These are phyloP conservation scores for Amphicarpaea edgeworthii DNA, from an alignment of 306 rosid species.

Conservation along the genomic window DNA sequence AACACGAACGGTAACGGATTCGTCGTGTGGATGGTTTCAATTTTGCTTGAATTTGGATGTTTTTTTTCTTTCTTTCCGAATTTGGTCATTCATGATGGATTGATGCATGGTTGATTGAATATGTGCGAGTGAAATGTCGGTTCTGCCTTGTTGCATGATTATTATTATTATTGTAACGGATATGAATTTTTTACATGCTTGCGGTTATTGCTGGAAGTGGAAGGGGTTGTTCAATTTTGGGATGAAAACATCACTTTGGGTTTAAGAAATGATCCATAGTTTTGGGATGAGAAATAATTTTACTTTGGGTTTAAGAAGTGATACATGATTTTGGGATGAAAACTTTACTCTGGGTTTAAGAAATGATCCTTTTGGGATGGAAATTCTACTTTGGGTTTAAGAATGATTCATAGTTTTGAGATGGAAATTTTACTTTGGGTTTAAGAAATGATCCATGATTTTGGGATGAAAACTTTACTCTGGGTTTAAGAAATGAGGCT, in stretches of 20 bases:
- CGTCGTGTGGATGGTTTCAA: background rate
- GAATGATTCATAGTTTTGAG: background rate
- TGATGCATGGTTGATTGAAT: background rate
- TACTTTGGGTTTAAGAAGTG: background rate
- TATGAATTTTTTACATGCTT: constrained; percentile 1
- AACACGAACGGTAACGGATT: background rate
- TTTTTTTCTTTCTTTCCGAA: background rate
- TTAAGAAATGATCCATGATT: background rate
- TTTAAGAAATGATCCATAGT: background rate
- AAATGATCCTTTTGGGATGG: background rate
- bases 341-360: background rate
- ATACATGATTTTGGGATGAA: background rate
- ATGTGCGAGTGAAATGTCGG: background rate
- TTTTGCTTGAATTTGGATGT: constrained; percentile 28
- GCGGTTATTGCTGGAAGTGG: background rate
- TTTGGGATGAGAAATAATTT: background rate
- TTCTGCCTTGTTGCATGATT: constrained; percentile 7
- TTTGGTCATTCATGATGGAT: background rate
- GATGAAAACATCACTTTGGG: background rate
- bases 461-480: background rate
- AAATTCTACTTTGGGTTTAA: background rate
- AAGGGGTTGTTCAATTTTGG: constrained; percentile 9
- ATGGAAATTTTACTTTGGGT: background rate
- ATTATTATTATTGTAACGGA: background rate
- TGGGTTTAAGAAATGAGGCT: constrained; percentile 27